Base-by-base conservation (phyloP, 2,329 filamentous ascomycete genomes). In the Lecanosticta acicola region DNA sequence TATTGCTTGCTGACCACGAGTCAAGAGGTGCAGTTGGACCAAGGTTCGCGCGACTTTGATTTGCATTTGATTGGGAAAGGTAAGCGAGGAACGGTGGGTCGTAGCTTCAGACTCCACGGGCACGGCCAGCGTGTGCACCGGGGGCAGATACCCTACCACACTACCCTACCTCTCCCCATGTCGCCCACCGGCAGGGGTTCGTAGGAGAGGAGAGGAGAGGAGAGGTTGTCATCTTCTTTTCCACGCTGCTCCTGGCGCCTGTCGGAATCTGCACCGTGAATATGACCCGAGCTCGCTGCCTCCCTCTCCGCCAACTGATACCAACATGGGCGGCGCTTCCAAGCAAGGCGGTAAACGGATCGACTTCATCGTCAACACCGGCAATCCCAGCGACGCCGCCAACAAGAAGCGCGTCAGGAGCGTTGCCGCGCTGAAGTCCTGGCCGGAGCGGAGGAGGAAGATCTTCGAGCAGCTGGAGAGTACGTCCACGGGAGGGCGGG, bases 351-450 rank as follows among this genome's bases (percentile, higher is more conserved):
- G 36, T 19, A 41, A 40, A 24, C 44, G 41, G 33, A 46, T 46
- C 18, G 54, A 56, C 33, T 63, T 63, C 48, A 57, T 63, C n/a
- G 59, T 62, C 24, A 58, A 55, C 8, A 59, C 58, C 18, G 49
- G 49, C 20, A 49, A 58, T 40, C 57, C 59, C 4, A 48, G 48
- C 29, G 53, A 53, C 29, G 48, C 49, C 2, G 58, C 54, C 13
- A 59, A 62, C 53, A 60, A 61, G 48, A 57, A 57, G 39, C 55
- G 58, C 7, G 57, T 63, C 3, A 54, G 60, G 3, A 57, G 54
- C 1, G 54, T 57, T 10, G 60, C 60, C 3, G 60, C 60, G 1
- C 46, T 60, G 34, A 57, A 56, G 38, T 61, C 52, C 36, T 62
- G 52, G 59, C 59, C 56, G 19, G 57, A 57, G 44, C 49, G 56